A percentile compares a stretch with the other conserved stretches of the same genome.
phyloP scores from a whole-genome alignment of 163 green algal species.

The Scenedesmus sp. region DNA sequence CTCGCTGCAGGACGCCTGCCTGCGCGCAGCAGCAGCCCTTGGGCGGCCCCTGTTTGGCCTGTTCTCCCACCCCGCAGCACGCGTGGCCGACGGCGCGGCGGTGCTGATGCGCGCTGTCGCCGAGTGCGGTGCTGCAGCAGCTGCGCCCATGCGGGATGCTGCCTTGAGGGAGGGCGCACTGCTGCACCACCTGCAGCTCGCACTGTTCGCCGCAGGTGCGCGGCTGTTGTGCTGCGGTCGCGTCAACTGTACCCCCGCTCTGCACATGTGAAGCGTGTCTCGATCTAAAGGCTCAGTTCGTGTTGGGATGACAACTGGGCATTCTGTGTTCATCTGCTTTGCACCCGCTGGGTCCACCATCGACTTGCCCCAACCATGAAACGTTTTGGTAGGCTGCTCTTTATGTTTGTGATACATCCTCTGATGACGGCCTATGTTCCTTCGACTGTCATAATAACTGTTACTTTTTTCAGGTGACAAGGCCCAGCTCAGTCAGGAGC shows the following conservation, averaged over 20 bases:
- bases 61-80: constrained; percentile 80
- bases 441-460: background rate
- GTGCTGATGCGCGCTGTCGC: constrained; percentile 87
- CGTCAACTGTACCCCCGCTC: background rate
- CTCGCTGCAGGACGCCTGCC: constrained; percentile 62
- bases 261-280: background rate
- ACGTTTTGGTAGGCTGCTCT: no score
- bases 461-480: constrained; percentile 31
- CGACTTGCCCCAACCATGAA: no score
- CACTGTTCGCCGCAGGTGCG: constrained; percentile 62
- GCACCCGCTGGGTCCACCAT: no score
- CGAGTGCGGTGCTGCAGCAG: constrained; percentile 76
- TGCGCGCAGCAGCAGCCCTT: constrained; percentile 73
- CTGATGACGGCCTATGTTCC: no score
- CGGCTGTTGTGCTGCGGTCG: background rate
- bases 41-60: constrained; percentile 86
- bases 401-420: no score
- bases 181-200: constrained; percentile 82
- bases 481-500: constrained; percentile 65
- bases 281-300: no score
- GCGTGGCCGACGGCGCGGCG: constrained; percentile 79
- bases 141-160: constrained; percentile 85
- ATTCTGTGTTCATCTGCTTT: no score
- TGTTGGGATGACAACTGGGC: no score
- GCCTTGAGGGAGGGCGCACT: constrained; percentile 87